Percentiles rank a stretch among this genome's conserved stretches.
Conservation (phyloP, 116 monocot genomes). For the Zostera marina region DNA sequence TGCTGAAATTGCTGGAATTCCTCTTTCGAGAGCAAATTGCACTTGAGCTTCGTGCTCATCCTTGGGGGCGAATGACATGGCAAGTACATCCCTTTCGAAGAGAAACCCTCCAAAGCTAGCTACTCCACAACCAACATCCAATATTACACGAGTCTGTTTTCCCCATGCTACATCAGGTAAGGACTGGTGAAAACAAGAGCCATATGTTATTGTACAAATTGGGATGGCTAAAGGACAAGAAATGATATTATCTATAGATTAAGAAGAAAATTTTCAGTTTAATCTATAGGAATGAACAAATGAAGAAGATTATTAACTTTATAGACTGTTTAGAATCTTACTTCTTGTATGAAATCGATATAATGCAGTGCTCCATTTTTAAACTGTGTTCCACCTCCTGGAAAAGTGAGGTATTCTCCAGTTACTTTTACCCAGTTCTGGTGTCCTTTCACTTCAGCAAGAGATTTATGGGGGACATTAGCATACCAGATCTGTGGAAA, state of each 20-base stretch:
- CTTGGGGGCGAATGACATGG: slow-evolving; percentile 98
- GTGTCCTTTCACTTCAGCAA: slow-evolving; percentile 72
- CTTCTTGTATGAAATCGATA: slow-evolving; percentile 78
- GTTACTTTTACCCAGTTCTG: slow-evolving; percentile 96
- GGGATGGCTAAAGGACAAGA: not conserved
- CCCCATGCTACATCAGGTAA: slow-evolving; percentile 76
- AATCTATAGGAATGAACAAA: not conserved
- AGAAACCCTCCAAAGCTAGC: slow-evolving; percentile 93
- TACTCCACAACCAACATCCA: slow-evolving; percentile 98
- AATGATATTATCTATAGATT: not conserved
- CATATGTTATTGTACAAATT: not conserved
- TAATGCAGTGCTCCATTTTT: slow-evolving; percentile 76
- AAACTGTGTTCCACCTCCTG: slow-evolving; percentile 95
- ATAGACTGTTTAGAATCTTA: too few species aligned
- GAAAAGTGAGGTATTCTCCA: slow-evolving; percentile 81
- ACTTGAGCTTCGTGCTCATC: slow-evolving; percentile 98
- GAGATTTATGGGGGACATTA: slow-evolving; percentile 74
- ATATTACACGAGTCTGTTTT: slow-evolving; percentile 48
- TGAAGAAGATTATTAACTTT: too few species aligned
- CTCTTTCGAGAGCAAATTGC: slow-evolving; percentile 95
- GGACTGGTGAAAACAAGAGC: slow-evolving; percentile 21
- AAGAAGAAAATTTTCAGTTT: not conserved
- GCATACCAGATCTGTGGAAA: slow-evolving; percentile 80
- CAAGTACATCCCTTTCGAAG: slow-evolving; percentile 72
- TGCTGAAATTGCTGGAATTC: slow-evolving; percentile 88